phyloP scores from a whole-genome alignment of 2,329 filamentous ascomycete genomes.

The Trichophyton schoenleinii region DNA sequence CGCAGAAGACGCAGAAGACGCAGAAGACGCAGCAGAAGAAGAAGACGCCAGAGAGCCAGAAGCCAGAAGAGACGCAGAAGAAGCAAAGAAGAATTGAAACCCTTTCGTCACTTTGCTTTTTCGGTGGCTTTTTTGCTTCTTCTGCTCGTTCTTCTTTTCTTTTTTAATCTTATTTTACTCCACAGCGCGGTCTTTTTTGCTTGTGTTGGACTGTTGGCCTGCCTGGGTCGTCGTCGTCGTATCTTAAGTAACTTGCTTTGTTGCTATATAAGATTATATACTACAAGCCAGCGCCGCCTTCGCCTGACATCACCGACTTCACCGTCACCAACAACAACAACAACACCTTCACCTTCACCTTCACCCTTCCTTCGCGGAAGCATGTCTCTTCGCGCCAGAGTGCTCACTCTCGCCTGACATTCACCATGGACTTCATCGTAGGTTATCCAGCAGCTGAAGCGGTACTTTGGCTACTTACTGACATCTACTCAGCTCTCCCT shows the following conservation, averaged over 20 bases:
- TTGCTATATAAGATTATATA: too few relatives aligned
- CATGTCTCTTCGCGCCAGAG: slow-evolving; percentile 1
- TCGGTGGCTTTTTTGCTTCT: neutral
- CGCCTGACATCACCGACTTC: neutral
- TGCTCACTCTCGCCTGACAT: neutral
- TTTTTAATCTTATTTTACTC: slow-evolving; percentile 1
- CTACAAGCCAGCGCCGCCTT: neutral
- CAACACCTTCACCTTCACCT: neutral
- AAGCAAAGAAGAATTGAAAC: neutral
- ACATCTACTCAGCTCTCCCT: slow-evolving; percentile 40
- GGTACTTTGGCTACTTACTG: neutral
- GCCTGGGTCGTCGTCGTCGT: too few relatives aligned
- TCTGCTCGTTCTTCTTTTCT: neutral
- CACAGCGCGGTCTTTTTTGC: neutral
- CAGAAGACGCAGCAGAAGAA: neutral
- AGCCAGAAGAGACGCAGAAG: neutral
- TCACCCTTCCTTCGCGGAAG: neutral
- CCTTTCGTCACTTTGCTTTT: neutral
- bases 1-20: neutral
- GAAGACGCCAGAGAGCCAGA: neutral
- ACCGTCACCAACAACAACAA: neutral
- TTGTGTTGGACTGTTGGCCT: neutral
- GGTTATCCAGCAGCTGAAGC: slow-evolving; percentile 14
- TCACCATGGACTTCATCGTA: slow-evolving; percentile 35
- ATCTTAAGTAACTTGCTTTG: neutral